phyloP scores from a whole-genome alignment of 2,329 filamentous ascomycete species.

The Chaetothyriales sp. region DNA sequence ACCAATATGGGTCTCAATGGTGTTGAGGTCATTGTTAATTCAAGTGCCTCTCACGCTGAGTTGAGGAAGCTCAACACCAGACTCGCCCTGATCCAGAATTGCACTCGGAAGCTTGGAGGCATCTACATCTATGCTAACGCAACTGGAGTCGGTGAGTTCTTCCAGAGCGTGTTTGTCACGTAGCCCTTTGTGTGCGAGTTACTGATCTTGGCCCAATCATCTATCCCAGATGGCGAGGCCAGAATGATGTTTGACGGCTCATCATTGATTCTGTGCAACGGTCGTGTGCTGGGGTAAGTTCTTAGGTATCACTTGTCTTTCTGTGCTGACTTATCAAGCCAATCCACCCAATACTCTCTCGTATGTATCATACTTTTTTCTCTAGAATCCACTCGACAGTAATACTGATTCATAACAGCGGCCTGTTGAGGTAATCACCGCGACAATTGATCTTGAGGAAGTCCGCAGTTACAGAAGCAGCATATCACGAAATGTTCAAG shows the following conservation, averaged over 20 bases:
- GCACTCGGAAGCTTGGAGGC: slow-evolving; percentile 37
- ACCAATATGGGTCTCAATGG: slow-evolving; percentile 39
- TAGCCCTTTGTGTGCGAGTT: slow-evolving; percentile 47
- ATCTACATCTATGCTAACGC: slow-evolving; percentile 47
- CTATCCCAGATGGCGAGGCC: slow-evolving; percentile 6
- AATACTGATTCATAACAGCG: slow-evolving; percentile 1
- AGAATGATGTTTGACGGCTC: slow-evolving; percentile 14
- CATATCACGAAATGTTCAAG: slow-evolving; percentile 22
- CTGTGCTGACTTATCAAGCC: slow-evolving; percentile 3
- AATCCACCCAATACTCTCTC: slow-evolving; percentile 8
- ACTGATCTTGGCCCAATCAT: slow-evolving; percentile 37
- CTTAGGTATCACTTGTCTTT: not conserved
- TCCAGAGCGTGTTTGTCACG: slow-evolving; percentile 25
- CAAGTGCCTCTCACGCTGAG: slow-evolving; percentile 51
- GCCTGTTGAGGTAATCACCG: slow-evolving; percentile 50
- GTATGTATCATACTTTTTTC: not conserved
- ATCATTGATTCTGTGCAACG: slow-evolving; percentile 16
- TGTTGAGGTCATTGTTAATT: slow-evolving; percentile 58
- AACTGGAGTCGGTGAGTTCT: slow-evolving; percentile 22
- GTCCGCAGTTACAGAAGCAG: slow-evolving; percentile 43
- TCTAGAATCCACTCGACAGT: not conserved
- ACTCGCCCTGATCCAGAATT: slow-evolving; percentile 50
- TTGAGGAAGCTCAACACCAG: slow-evolving; percentile 51
- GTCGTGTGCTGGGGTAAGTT: slow-evolving; percentile 15
- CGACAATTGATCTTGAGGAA: slow-evolving; percentile 56